phyloP scores from a whole-genome alignment of 768 basidiomycete species.

The Mycena vulgaris region DNA sequence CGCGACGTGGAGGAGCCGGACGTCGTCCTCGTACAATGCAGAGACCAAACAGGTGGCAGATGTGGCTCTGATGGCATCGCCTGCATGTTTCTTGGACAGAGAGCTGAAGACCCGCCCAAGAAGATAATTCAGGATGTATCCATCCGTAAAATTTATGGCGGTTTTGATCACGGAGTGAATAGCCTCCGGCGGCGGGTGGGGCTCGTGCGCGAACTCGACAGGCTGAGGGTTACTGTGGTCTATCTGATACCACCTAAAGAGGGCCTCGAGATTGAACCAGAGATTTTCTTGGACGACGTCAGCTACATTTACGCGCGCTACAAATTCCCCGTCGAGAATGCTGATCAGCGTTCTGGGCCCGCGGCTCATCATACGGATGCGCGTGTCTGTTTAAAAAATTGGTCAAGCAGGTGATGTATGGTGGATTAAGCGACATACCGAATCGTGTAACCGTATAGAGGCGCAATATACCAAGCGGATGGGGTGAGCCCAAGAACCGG shows the following conservation, averaged over 20 bases:
- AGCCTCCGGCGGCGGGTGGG: slow-evolving; percentile 25
- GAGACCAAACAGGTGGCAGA: slow-evolving; percentile 21
- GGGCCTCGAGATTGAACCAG: slow-evolving; percentile 27
- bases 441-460: slow-evolving; percentile 20
- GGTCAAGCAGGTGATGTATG: neutral
- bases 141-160: slow-evolving; percentile 24
- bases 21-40: slow-evolving; percentile 55
- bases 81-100: slow-evolving; percentile 19
- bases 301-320: slow-evolving; percentile 1
- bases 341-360: slow-evolving; percentile 16
- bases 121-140: slow-evolving; percentile 16
- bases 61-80: slow-evolving; percentile 7
- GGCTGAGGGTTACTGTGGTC: slow-evolving; percentile 34
- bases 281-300: slow-evolving; percentile 27
- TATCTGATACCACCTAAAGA: slow-evolving; percentile 32
- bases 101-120: slow-evolving; percentile 28
- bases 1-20: slow-evolving; percentile 53
- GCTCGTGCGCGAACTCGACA: slow-evolving; percentile 29
- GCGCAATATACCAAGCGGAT: slow-evolving; percentile 8
- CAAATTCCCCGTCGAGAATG: slow-evolving; percentile 32
- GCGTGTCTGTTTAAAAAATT: slow-evolving; percentile 4
- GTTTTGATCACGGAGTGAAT: slow-evolving; percentile 19
- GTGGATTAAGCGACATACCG: neutral
- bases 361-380: slow-evolving; percentile 20
- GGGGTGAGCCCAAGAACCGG: slow-evolving; percentile 11